phyloP scores from a whole-genome alignment of 2,329 filamentous ascomycete genomes.

The Penicillium sp. region DNA sequence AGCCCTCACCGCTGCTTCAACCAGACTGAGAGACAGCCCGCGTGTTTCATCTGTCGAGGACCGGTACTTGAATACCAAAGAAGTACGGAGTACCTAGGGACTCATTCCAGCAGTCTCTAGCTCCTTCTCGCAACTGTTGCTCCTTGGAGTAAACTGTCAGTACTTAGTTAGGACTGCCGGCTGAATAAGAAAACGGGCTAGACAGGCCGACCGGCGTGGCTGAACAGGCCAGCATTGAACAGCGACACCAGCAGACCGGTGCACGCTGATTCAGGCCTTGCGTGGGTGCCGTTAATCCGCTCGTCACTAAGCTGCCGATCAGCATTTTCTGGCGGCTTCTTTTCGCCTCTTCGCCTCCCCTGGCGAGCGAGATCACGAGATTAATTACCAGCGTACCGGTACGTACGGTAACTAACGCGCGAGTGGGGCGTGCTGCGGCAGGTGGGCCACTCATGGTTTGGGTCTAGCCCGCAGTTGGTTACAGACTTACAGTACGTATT shows the following conservation, averaged over 20 bases:
- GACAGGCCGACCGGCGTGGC: neutral
- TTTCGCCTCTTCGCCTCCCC: constrained; percentile 3
- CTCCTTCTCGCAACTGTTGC: neutral
- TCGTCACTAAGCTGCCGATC: neutral
- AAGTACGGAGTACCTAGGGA: neutral
- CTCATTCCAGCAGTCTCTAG: neutral
- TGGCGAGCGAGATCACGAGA: neutral
- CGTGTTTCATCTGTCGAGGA: neutral
- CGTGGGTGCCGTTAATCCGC: constrained; percentile 4
- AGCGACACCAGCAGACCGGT: neutral
- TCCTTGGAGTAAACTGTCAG: neutral
- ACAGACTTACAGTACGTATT: neutral
- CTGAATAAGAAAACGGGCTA: neutral
- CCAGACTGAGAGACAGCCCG: neutral
- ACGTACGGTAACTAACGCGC: neutral
- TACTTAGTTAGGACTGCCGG: neutral
- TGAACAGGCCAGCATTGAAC: neutral
- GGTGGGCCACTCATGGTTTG: neutral
- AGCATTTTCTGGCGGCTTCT: neutral
- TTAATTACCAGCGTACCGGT: neutral
- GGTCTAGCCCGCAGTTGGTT: neutral
- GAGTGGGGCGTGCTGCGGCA: neutral
- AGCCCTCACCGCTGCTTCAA: constrained; percentile 11
- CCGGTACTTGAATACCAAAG: neutral
- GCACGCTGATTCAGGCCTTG: neutral